Evolutionary conservation across 306 rosid species (phyloP), one percentile per base, ranked within the genome.

Genomic region (Arachis hypogaea): DNA sequence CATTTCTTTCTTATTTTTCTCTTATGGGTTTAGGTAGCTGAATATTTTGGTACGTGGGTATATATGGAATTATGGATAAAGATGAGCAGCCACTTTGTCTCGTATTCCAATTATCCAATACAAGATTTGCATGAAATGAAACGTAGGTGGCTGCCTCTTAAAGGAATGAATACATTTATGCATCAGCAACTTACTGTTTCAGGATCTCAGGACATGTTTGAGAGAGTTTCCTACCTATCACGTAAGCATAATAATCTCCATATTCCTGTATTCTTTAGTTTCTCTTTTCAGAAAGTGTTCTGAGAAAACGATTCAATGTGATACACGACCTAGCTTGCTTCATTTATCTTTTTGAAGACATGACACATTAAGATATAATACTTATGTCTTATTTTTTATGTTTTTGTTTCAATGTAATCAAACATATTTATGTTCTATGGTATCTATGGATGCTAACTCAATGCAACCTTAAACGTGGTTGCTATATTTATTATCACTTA

Each of bases 141-240:
- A 60, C 38, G 33, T 30, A 46, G 40, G 77, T 60, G 69, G 47
- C 69, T 36, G 49, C 36, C 61, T 61, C 62, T 16, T 61, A 61
- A 59, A 61, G 77, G 6, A 72, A 72, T 44, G 77, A 60, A 60
- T 47, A 72, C 42, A n/a, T 0, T 22, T 22, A 59, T 10, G 44
- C 4, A 10, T 12, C 14, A 18, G 28, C 44, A 57, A 43, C 30
- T 43, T 29, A 36, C 45, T 4, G 45, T 66, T n/a, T 46, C 45
- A 44, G n/a, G 30, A 43, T 38, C 14, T 7, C 3, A 3, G 44
- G 47, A 36, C 11, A 18, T 38, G 1, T 69, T 50, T 41, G 50
- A 11, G 70, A 40, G 57, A 16, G 18, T 78, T 66, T 65, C 77
- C 58, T 44, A 45, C 18, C 5, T 28, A 36, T 70, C 77, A 71